Conservation (phyloP, 140 eudicot genomes). For the Ambrosia hybrid region DNA sequence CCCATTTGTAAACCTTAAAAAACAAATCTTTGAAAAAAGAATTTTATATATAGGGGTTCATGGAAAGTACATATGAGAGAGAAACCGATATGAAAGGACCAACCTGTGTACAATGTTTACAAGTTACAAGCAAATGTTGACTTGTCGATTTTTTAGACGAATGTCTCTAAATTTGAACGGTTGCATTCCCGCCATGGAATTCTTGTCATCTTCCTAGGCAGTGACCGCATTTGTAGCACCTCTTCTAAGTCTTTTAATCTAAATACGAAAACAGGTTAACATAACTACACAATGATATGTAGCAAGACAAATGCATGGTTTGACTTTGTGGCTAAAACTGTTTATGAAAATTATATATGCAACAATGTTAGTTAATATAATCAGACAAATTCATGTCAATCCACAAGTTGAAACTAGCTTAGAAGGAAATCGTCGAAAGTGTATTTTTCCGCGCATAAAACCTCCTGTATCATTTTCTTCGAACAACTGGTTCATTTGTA, state of each 20-base stretch:
- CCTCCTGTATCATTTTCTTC: neutral
- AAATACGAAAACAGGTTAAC: constrained; percentile 22
- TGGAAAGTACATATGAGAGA: neutral
- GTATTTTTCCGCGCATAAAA: neutral
- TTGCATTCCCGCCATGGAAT: neutral
- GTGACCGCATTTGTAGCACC: constrained; percentile 60
- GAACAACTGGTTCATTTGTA: no score
- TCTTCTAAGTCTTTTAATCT: constrained; percentile 80
- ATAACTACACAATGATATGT: neutral
- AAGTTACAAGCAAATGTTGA: neutral
- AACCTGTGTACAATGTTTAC: neutral
- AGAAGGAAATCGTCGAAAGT: neutral
- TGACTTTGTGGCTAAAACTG: neutral
- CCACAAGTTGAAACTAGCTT: no score
- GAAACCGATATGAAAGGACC: neutral
- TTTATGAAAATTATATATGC: neutral
- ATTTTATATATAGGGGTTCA: no score
- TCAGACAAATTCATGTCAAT: neutral
- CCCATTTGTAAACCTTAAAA: no score
- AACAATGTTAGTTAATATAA: neutral
- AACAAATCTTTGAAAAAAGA: no score
- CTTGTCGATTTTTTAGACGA: neutral
- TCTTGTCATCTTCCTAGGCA: constrained; percentile 33
- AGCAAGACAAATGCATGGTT: neutral
- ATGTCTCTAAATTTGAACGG: neutral